Conservation (phyloP, 2,329 filamentous ascomycete genomes). For the Cordyceps fumosorosea region DNA sequence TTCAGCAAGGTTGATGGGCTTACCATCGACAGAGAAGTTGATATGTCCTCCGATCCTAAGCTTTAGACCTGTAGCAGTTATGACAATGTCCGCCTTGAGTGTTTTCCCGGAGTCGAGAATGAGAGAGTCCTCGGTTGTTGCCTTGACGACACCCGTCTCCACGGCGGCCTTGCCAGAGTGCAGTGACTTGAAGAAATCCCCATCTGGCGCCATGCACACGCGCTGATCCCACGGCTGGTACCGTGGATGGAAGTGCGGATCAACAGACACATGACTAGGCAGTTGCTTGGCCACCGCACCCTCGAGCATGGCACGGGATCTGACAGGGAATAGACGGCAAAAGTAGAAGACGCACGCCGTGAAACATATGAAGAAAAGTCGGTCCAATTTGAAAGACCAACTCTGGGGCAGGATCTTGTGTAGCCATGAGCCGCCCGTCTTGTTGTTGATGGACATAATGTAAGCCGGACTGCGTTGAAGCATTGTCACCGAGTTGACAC, state of each 20-base stretch:
- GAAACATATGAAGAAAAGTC: no score
- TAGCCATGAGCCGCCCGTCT: slow-evolving; percentile 26
- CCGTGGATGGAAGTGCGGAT: slow-evolving; percentile 57
- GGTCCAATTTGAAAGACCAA: no score
- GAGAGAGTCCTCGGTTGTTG: slow-evolving; percentile 42
- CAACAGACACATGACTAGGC: slow-evolving; percentile 40
- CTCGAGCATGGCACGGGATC: slow-evolving; percentile 36
- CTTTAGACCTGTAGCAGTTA: slow-evolving; percentile 62
- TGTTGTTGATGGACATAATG: slow-evolving; percentile 43
- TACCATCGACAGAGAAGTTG: slow-evolving; percentile 46
- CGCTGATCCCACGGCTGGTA: slow-evolving; percentile 70
- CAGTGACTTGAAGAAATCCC: slow-evolving; percentile 49
- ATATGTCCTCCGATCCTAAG: slow-evolving; percentile 52
- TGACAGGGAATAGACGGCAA: no score
- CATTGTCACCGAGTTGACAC: slow-evolving; percentile 64
- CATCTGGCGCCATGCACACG: slow-evolving; percentile 57
- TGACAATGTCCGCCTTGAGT: slow-evolving; percentile 58
- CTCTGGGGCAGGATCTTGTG: no score
- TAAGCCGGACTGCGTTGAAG: slow-evolving; percentile 74
- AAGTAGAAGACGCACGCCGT: no score
- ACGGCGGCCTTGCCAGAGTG: slow-evolving; percentile 31
- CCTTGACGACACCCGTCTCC: slow-evolving; percentile 47
- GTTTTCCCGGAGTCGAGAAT: slow-evolving; percentile 40
- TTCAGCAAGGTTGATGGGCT: slow-evolving; percentile 37
- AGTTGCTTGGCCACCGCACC: slow-evolving; percentile 46